Conservation (phyloP, 352 stramenopile species). For the Pythium periplocum region DNA sequence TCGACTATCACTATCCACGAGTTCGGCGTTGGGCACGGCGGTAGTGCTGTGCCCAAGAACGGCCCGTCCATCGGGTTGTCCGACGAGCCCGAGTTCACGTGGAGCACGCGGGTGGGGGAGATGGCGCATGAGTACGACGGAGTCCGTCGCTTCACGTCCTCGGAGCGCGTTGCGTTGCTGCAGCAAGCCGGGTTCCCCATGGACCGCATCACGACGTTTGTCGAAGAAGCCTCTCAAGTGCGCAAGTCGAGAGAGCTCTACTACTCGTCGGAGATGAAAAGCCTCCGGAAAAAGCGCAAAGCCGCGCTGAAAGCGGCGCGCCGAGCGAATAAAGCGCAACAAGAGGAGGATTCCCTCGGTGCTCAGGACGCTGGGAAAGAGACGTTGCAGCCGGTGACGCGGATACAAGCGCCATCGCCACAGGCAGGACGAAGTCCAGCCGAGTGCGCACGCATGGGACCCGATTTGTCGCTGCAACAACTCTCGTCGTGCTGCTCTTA, state of each 20-base stretch:
- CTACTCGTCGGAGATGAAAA: conserved; percentile 17
- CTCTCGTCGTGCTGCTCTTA: conserved; percentile 16
- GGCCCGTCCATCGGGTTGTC: conserved; percentile 20
- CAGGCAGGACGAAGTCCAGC: neutral
- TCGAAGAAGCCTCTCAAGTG: conserved; percentile 10
- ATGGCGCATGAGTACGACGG: conserved; percentile 17
- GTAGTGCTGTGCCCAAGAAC: conserved; percentile 18
- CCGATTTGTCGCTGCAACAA: neutral
- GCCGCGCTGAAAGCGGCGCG: conserved; percentile 7
- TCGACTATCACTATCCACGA: conserved; percentile 23
- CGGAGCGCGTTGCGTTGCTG: conserved; percentile 14
- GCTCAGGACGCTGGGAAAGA: neutral
- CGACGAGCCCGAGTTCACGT: conserved; percentile 18
- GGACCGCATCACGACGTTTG: conserved; percentile 10
- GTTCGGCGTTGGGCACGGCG: conserved; percentile 17
- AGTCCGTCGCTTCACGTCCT: conserved; percentile 15
- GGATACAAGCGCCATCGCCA: neutral
- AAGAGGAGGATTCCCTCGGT: neutral
- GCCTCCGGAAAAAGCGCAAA: conserved; percentile 17
- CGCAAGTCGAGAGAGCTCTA: conserved; percentile 16
- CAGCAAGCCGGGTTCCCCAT: conserved; percentile 8
- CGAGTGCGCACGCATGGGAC: neutral
- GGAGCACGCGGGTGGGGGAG: conserved; percentile 17
- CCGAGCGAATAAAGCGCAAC: neutral
- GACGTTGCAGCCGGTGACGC: neutral